Percentiles rank a stretch among this genome's conserved stretches.
phyloP scores from a whole-genome alignment of 495 filamentous ascomycete species.

The Xylaria castorea region DNA sequence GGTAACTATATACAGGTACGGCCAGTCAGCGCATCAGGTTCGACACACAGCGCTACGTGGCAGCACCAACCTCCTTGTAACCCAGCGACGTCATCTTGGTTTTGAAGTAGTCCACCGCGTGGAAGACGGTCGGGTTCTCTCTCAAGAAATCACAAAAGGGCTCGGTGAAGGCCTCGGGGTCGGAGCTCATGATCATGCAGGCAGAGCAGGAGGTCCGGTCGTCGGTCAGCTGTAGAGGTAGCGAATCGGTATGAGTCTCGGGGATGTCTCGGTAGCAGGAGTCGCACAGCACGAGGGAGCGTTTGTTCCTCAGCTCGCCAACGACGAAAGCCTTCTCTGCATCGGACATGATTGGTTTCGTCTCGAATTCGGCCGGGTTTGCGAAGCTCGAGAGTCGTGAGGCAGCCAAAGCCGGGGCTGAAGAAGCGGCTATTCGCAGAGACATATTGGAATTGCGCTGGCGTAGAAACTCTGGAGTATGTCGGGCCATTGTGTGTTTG shows the following conservation, averaged over 20 bases:
- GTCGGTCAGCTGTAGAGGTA: conserved; percentile 22
- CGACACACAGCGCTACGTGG: background rate
- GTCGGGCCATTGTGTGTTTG: conserved; percentile 45
- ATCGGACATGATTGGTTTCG: conserved; percentile 28
- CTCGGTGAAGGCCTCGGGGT: conserved; percentile 71
- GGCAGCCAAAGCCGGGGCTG: conserved; percentile 22
- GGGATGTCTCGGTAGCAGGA: conserved; percentile 34
- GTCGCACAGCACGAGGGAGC: conserved; percentile 31
- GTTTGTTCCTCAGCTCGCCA: conserved; percentile 36
- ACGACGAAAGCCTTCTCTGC: conserved; percentile 38
- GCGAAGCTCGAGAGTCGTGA: conserved; percentile 39
- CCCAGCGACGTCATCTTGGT: conserved; percentile 72
- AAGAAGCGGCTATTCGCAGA: conserved; percentile 39
- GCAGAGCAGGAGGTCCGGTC: conserved; percentile 29
- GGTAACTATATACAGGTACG: conserved; percentile 58
- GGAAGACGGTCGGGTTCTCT: conserved; percentile 90
- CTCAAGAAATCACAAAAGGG: conserved; percentile 90
- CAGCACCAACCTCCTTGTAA: conserved; percentile 64
- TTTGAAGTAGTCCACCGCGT: conserved; percentile 79
- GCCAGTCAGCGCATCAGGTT: conserved; percentile 27
- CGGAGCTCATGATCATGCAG: conserved; percentile 45
- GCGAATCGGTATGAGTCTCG: conserved; percentile 26
- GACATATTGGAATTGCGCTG: conserved; percentile 50
- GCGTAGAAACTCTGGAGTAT: conserved; percentile 50
- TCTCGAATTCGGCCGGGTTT: conserved; percentile 41